These are phyloP conservation scores for Metschnikowia baotianmanensis DNA, from an alignment of 805 yeast species.

Conservation along the genomic window DNA sequence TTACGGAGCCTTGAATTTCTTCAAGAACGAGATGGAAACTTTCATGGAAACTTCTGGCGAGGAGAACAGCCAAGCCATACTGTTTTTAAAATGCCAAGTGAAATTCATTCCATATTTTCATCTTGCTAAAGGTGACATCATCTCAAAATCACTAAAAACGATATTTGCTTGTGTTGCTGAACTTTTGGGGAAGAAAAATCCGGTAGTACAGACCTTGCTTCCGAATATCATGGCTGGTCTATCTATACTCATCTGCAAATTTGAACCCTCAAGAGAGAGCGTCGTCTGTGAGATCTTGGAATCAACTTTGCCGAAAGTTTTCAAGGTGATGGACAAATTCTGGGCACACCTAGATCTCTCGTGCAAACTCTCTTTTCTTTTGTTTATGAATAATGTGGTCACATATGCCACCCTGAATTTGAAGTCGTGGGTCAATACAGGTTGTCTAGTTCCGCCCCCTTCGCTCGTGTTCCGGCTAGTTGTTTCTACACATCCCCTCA, in stretches of 20 bases:
- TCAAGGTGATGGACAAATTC: background rate
- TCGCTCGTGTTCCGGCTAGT: conserved; percentile 36
- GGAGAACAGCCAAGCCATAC: background rate
- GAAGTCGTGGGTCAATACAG: background rate
- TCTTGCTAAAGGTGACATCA: background rate
- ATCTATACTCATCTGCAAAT: background rate
- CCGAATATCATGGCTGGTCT: conserved; percentile 1
- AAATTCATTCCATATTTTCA: background rate
- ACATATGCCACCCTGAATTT: background rate
- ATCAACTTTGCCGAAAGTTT: background rate
- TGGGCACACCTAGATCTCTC: conserved; percentile 1
- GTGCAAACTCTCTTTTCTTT: conserved; percentile 4
- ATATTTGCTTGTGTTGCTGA: too few species aligned
- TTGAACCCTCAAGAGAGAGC: background rate
- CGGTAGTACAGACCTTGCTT: background rate
- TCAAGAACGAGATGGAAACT: conserved; percentile 1
- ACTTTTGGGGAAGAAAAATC: background rate
- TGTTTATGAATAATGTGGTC: background rate
- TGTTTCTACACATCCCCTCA: conserved; percentile 43
- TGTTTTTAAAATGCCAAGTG: background rate
- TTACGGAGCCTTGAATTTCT: conserved; percentile 2
- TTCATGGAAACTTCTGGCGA: background rate
- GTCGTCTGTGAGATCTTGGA: conserved; percentile 1
- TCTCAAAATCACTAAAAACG: too few species aligned
- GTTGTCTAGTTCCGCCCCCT: conserved; percentile 28